Base-by-base conservation (phyloP, 2,329 filamentous ascomycete genomes). In the Ilyonectria sp. region DNA sequence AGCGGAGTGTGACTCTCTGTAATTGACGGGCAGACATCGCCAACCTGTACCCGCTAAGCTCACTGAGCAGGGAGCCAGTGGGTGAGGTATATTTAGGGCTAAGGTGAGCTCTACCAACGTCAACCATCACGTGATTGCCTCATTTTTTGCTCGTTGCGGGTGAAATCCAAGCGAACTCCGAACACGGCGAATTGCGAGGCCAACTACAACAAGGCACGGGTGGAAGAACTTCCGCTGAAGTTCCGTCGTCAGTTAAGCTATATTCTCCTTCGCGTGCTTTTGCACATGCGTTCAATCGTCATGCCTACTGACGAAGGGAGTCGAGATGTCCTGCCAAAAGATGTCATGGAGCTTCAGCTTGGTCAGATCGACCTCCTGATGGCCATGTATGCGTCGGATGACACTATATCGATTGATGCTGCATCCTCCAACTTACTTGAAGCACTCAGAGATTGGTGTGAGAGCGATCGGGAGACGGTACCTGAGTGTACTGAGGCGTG, bases 331-430 rank as follows among this genome's bases (percentile, higher is more conserved):
- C 72, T 86, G 9, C 79, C 84, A 0, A 72, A 73, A n/a, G 84
- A 86, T 8, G 69, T 86, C 2, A 79, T 87, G 72, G 83, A 85
- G 65, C 77, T 82, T 13, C 85, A 87, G 74, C 74, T 87, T 11
- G 82, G 81, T 1, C 84, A 84, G 60, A 79, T 87, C 37, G 86
- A 88, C 57, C 83, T 88, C n/a, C 75, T 88, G 3, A 76, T 80
- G 70, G 85, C 86, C 10, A 88, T 88, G 86, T 88, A 86, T 66
- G 80, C 82, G 1, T 71, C 75, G 0, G 79, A 83, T 13, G 76
- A 79, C n/a, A 79, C 77, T 6, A 72, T 82, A 1, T 58, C 65
- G 0, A 70, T 82, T 4, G 76, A 77, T 23, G 64, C 74, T 4
- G n/a, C 59, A 8, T 76, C 73, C 1, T 63, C 29, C 1, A 33